Evolutionary conservation across 2,329 filamentous ascomycete species (phyloP).

Genomic region (Epichloe baconii): DNA sequence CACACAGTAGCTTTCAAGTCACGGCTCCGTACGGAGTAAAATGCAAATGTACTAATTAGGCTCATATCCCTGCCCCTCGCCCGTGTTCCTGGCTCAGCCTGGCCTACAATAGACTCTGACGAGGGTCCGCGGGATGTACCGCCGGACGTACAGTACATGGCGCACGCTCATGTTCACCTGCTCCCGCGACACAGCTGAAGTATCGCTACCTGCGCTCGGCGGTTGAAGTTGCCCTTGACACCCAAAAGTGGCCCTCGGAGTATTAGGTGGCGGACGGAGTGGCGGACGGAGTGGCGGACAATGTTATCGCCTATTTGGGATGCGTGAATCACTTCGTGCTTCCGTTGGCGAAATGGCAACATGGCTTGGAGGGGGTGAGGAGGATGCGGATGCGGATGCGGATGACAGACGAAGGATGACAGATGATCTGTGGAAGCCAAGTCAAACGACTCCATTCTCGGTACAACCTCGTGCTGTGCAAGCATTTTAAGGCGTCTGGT

Average conservation of each 20-base stretch:
- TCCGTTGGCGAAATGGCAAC: not conserved
- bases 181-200: not conserved
- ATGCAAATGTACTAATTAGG: too few relatives aligned
- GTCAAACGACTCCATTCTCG: not conserved
- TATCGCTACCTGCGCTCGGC: too few relatives aligned
- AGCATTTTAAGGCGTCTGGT: too few relatives aligned
- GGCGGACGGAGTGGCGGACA: too few relatives aligned
- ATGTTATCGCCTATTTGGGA: not conserved
- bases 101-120: not conserved
- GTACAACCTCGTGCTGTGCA: not conserved
- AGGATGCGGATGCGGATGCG: not conserved
- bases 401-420: not conserved
- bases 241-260: too few relatives aligned
- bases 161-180: not conserved
- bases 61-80: not conserved
- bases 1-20: too few relatives aligned
- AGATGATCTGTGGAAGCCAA: not conserved
- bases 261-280: too few relatives aligned
- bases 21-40: too few relatives aligned
- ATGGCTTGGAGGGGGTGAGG: not conserved
- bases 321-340: not conserved
- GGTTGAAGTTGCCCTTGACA: too few relatives aligned
- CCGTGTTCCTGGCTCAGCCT: not conserved
- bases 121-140: conserved; percentile 1
- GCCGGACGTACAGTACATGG: not conserved